phyloP scores from a whole-genome alignment of 2,329 filamentous ascomycete species.

The Stylonectria norvegica region DNA sequence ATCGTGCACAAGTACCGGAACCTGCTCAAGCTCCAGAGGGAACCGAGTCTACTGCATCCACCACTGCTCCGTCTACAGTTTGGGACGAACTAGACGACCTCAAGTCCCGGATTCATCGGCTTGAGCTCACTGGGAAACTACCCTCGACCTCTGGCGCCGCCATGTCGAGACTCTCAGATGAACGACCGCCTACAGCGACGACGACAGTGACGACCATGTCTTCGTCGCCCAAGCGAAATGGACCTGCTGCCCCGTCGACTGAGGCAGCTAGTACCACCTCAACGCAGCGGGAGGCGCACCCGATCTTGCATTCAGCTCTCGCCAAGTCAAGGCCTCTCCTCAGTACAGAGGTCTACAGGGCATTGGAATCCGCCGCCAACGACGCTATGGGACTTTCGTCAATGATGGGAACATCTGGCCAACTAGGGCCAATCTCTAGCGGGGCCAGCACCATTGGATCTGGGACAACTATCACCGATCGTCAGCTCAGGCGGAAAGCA shows the following conservation, averaged over 20 bases:
- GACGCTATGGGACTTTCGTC: conserved; percentile 78
- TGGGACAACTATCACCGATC: conserved; percentile 61
- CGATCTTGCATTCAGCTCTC: conserved; percentile 76
- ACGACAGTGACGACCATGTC: conserved; percentile 90
- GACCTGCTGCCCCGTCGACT: conserved; percentile 19
- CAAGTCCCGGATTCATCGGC: conserved; percentile 84
- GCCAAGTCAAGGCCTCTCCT: conserved; percentile 71
- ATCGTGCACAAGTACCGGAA: conserved; percentile 28
- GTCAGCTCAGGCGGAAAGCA: conserved; percentile 83
- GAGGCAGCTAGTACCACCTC: conserved; percentile 42
- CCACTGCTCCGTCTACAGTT: conserved; percentile 84
- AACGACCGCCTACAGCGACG: conserved; percentile 84
- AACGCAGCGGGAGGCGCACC: conserved; percentile 61
- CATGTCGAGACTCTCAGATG: conserved; percentile 69
- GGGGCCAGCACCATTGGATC: conserved; percentile 60
- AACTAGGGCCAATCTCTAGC: conserved; percentile 65
- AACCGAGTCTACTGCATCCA: conserved; percentile 84
- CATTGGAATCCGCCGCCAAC: conserved; percentile 74
- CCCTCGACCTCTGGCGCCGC: conserved; percentile 79
- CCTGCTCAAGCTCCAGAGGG: conserved; percentile 53
- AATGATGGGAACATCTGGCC: conserved; percentile 70
- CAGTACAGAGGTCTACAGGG: conserved; percentile 67
- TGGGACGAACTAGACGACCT: conserved; percentile 98
- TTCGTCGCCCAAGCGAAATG: conserved; percentile 74
- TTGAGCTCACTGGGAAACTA: conserved; percentile 86